Percentiles rank a stretch among this genome's conserved stretches.
These are phyloP conservation scores for Davidsoniella australis DNA, from an alignment of 2,329 filamentous ascomycete species.

Conservation along the genomic window DNA sequence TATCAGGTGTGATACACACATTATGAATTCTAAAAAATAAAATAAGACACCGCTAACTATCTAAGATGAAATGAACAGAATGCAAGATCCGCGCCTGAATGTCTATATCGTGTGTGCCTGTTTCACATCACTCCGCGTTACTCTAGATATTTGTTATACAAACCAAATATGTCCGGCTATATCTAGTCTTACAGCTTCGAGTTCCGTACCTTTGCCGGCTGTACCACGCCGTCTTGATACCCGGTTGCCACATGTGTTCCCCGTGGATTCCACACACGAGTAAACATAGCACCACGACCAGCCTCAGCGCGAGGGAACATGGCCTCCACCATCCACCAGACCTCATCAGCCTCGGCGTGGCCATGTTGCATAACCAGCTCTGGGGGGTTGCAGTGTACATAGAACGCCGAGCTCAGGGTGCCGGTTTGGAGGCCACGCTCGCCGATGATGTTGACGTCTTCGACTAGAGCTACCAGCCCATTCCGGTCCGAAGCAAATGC, in stretches of 20 bases:
- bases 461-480: constrained; percentile 32
- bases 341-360: constrained; percentile 17
- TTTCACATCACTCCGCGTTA: too few relatives aligned
- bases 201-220: too few relatives aligned
- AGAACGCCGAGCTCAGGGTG: constrained; percentile 33
- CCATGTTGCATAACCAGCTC: constrained; percentile 28
- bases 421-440: constrained; percentile 25
- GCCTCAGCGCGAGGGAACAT: constrained; percentile 30
- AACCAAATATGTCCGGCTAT: too few relatives aligned
- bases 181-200: too few relatives aligned
- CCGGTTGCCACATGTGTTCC: constrained; percentile 36
- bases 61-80: too few relatives aligned
- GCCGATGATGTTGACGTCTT: constrained; percentile 29
- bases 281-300: constrained; percentile 30
- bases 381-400: constrained; percentile 32
- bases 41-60: background rate
- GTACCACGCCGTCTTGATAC: constrained; percentile 33
- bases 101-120: too few relatives aligned
- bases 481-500: constrained; percentile 37
- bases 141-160: too few relatives aligned
- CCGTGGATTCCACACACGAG: constrained; percentile 35
- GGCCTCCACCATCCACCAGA: constrained; percentile 38
- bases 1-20: too few relatives aligned
- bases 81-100: too few relatives aligned
- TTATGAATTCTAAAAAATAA: background rate